Percentiles rank a stretch among this genome's conserved stretches.
Conservation (phyloP, 139 green algal genomes). For the Closterium sp. region DNA sequence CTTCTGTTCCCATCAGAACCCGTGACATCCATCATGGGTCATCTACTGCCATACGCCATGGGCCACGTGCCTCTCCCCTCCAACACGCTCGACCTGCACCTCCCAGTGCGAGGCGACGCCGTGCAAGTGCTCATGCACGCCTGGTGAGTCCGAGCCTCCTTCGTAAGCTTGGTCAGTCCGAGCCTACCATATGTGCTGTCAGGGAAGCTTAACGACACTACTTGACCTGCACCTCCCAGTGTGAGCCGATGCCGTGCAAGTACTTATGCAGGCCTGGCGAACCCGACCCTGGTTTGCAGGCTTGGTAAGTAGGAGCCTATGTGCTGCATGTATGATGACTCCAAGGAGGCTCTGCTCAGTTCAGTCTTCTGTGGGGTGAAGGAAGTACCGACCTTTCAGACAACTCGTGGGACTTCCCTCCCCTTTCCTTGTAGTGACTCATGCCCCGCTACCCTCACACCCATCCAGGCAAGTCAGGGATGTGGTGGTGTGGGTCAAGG, state of each 20-base stretch:
- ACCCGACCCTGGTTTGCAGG: neutral
- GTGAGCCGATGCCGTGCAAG: neutral
- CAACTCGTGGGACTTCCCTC: too few relatives aligned
- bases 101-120: neutral
- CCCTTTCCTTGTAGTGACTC: too few relatives aligned
- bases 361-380: too few relatives aligned
- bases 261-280: neutral
- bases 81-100: neutral
- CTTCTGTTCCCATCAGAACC: too few relatives aligned
- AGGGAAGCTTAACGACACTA: too few relatives aligned
- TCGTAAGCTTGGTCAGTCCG: neutral
- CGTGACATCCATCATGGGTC: neutral
- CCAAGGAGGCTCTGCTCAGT: too few relatives aligned
- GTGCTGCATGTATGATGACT: too few relatives aligned
- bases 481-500: neutral
- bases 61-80: neutral
- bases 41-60: neutral
- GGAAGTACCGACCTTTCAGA: too few relatives aligned
- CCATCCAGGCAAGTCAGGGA: too few relatives aligned
- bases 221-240: neutral
- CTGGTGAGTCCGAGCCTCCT: neutral
- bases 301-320: neutral
- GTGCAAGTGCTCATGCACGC: neutral
- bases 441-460: too few relatives aligned
- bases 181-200: neutral